Conservation (phyloP, 2,329 filamentous ascomycete genomes). For the Hymenotorrendiella dingleyae region DNA sequence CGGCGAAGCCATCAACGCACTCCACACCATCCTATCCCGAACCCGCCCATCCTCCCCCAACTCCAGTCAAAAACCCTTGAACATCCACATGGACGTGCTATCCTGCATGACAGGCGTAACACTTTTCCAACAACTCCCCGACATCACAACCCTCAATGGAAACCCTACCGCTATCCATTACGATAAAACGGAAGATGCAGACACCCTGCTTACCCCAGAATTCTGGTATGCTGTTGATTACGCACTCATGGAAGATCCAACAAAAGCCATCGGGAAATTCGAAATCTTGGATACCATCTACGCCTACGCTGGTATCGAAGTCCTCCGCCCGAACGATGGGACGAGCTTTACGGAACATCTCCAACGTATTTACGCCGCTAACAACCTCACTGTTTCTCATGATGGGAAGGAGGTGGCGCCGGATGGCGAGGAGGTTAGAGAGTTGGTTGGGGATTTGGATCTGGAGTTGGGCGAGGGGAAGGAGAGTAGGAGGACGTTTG, state of each 20-base stretch:
- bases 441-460: conserved; percentile 20
- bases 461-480: conserved; percentile 41
- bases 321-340: conserved; percentile 44
- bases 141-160: conserved; percentile 5
- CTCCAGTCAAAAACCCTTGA: conserved; percentile 24
- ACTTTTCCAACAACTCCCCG: conserved; percentile 47
- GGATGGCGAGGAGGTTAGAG: conserved; percentile 16
- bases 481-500: conserved; percentile 6
- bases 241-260: conserved; percentile 49
- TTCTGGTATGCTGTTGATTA: conserved; percentile 65
- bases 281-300: conserved; percentile 50
- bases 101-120: conserved; percentile 68
- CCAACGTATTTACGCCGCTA: conserved; percentile 22
- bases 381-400: conserved; percentile 18
- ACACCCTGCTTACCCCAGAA: conserved; percentile 37
- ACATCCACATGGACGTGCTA: conserved; percentile 59
- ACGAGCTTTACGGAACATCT: conserved; percentile 17
- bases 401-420: conserved; percentile 8
- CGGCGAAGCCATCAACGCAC: conserved; percentile 63
- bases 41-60: background rate
- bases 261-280: conserved; percentile 47
- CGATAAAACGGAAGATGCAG: conserved; percentile 57
- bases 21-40: conserved; percentile 37
- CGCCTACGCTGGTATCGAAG: conserved; percentile 53
- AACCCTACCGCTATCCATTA: conserved; percentile 34